phyloP scores from a whole-genome alignment of 177 flowering plant species.

The Telopea speciosissima region DNA sequence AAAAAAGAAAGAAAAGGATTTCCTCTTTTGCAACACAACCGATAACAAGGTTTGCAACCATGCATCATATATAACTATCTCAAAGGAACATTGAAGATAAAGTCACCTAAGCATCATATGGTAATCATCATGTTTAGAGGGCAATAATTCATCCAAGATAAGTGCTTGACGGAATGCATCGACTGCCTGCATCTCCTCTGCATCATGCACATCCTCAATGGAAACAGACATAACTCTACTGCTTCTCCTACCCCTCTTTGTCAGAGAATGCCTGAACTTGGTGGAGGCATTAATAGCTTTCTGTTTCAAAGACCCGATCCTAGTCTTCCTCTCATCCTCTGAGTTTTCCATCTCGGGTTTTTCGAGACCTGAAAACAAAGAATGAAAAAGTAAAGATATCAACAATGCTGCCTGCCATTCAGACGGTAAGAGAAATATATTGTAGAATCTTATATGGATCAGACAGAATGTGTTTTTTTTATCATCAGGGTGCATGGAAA shows the following conservation, averaged over 20 bases:
- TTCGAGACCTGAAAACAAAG: slow-evolving; percentile 33
- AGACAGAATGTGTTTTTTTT: no score
- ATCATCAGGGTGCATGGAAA: neutral
- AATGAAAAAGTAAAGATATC: neutral
- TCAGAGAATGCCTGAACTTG: slow-evolving; percentile 63
- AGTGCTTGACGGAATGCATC: slow-evolving; percentile 73
- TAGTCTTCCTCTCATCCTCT: slow-evolving; percentile 70
- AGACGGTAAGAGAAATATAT: no score
- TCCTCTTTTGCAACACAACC: neutral
- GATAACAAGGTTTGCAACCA: neutral
- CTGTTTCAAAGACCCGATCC: slow-evolving; percentile 59
- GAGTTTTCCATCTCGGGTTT: slow-evolving; percentile 39
- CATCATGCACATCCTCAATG: slow-evolving; percentile 61
- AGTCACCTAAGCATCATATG: slow-evolving; percentile 44
- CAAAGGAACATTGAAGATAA: neutral
- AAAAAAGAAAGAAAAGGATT: neutral
- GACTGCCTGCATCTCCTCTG: slow-evolving; percentile 73
- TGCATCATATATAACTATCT: neutral
- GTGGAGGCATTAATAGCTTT: slow-evolving; percentile 64
- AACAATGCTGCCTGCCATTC: no score
- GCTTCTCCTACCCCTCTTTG: slow-evolving; percentile 52
- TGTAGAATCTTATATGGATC: neutral
- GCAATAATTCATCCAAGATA: slow-evolving; percentile 41
- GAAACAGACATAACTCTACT: slow-evolving; percentile 57
- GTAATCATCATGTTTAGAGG: slow-evolving; percentile 45